A percentile compares a stretch with the other conserved stretches of the same genome.
phyloP scores from a whole-genome alignment of 73 alveolate genomes.

The Paramecium octaurelia region DNA sequence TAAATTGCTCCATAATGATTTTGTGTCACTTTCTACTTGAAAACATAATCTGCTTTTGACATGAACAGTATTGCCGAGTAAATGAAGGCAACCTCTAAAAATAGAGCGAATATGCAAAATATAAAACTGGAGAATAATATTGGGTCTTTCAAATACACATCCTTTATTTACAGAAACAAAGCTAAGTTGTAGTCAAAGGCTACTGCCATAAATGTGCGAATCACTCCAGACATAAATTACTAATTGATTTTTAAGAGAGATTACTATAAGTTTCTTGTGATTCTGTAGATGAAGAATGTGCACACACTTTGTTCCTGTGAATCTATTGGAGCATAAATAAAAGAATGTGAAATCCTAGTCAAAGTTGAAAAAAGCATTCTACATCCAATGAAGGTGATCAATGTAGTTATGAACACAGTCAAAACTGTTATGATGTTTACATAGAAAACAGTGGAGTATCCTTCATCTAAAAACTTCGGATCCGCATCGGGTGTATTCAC shows the following conservation, averaged over 20 bases:
- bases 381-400: background rate
- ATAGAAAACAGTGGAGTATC: conserved; percentile 2
- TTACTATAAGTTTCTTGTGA: background rate
- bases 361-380: background rate
- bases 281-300: background rate
- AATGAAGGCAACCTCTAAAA: background rate
- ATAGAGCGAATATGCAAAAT: background rate
- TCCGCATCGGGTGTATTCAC: conserved; percentile 45
- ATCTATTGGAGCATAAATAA: background rate
- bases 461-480: background rate
- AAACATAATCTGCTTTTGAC: background rate
- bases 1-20: background rate
- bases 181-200: conserved; percentile 44
- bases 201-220: conserved; percentile 34
- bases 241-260: background rate
- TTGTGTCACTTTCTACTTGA: background rate
- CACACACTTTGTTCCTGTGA: background rate
- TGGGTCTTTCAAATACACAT: background rate
- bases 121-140: background rate
- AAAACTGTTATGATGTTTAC: conserved; percentile 1
- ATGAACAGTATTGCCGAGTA: background rate
- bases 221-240: conserved; percentile 14
- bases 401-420: conserved; percentile 15
- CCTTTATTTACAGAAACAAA: background rate
- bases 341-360: background rate